A percentile compares a stretch with the other conserved stretches of the same genome.
Conservation (phyloP, 2,329 filamentous ascomycete species). For the Trichothecium roseum region DNA sequence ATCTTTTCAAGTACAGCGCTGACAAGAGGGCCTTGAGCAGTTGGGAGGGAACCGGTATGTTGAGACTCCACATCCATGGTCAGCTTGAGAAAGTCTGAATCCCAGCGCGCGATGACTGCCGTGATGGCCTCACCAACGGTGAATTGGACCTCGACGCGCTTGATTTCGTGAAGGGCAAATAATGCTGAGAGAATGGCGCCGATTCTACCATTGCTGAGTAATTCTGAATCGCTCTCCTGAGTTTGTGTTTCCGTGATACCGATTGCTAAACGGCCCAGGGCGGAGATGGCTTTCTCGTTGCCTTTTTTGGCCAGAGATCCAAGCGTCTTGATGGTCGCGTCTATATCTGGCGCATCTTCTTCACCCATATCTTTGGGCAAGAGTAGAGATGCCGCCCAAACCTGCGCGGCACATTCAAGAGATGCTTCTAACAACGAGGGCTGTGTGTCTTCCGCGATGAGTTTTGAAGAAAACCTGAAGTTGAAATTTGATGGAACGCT, state of each 20-base stretch:
- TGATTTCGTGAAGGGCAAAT: slow-evolving; percentile 71
- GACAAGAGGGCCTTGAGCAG: slow-evolving; percentile 31
- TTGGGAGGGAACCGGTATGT: slow-evolving; percentile 17
- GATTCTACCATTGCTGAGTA: slow-evolving; percentile 26
- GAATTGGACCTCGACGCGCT: slow-evolving; percentile 81
- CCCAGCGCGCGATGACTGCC: slow-evolving; percentile 69
- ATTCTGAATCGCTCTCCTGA: slow-evolving; percentile 9
- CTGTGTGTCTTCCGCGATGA: slow-evolving; percentile 17
- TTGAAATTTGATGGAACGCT: slow-evolving; percentile 14
- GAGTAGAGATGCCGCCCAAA: slow-evolving; percentile 28
- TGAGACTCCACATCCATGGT: slow-evolving; percentile 61
- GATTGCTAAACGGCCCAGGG: slow-evolving; percentile 67
- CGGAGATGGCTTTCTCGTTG: slow-evolving; percentile 71
- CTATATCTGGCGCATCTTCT: slow-evolving; percentile 14
- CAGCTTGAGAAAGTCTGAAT: slow-evolving; percentile 66
- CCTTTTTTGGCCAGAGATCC: slow-evolving; percentile 64
- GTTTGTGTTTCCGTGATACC: slow-evolving; percentile 35
- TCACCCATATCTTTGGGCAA: neutral
- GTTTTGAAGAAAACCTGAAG: slow-evolving; percentile 18
- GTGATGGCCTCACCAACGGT: slow-evolving; percentile 81
- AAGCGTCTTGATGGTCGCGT: slow-evolving; percentile 50
- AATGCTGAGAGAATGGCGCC: slow-evolving; percentile 54
- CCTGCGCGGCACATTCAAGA: slow-evolving; percentile 32
- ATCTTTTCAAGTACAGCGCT: slow-evolving; percentile 58
- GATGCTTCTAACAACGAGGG: slow-evolving; percentile 31